phyloP scores from a whole-genome alignment of 1,139 yeast species.

The Yamadazyma pseudoaaseri region DNA sequence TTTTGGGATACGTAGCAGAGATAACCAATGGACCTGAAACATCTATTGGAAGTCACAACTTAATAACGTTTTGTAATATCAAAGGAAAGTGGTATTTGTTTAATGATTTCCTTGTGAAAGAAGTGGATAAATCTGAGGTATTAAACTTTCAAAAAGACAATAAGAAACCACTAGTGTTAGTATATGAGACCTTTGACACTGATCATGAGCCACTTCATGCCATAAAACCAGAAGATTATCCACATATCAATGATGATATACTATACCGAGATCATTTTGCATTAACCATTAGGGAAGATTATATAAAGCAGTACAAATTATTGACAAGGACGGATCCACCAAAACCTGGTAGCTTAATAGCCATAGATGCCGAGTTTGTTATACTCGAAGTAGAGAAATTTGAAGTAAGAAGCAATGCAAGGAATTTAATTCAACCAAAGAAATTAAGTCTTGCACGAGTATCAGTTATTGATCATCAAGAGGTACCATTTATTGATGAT shows the following conservation, averaged over 20 bases:
- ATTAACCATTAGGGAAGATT: slow-evolving; percentile 60
- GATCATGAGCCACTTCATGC: slow-evolving; percentile 18
- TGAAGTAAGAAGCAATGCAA: slow-evolving; percentile 63
- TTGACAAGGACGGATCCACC: slow-evolving; percentile 72
- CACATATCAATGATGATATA: slow-evolving; percentile 56
- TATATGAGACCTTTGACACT: slow-evolving; percentile 53
- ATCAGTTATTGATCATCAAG: slow-evolving; percentile 69
- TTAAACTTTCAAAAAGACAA: slow-evolving; percentile 68
- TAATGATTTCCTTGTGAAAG: slow-evolving; percentile 89
- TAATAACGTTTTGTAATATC: slow-evolving; percentile 60
- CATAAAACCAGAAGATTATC: slow-evolving; percentile 9
- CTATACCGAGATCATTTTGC: slow-evolving; percentile 78
- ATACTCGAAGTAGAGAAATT: slow-evolving; percentile 74
- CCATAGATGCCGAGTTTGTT: slow-evolving; percentile 97
- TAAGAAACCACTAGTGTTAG: slow-evolving; percentile 78
- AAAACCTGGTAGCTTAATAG: slow-evolving; percentile 70
- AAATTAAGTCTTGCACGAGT: slow-evolving; percentile 82
- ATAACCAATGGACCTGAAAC: slow-evolving; percentile 54
- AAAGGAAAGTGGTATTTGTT: slow-evolving; percentile 74
- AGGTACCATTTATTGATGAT: slow-evolving; percentile 89
- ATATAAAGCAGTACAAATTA: slow-evolving; percentile 61
- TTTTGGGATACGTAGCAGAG: slow-evolving; percentile 70
- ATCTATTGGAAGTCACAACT: slow-evolving; percentile 49
- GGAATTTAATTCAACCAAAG: slow-evolving; percentile 70
- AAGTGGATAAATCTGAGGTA: slow-evolving; percentile 70